Evolutionary conservation across 139 green algal genomes (phyloP).

Genomic region (Micromonas pusilla): DNA sequence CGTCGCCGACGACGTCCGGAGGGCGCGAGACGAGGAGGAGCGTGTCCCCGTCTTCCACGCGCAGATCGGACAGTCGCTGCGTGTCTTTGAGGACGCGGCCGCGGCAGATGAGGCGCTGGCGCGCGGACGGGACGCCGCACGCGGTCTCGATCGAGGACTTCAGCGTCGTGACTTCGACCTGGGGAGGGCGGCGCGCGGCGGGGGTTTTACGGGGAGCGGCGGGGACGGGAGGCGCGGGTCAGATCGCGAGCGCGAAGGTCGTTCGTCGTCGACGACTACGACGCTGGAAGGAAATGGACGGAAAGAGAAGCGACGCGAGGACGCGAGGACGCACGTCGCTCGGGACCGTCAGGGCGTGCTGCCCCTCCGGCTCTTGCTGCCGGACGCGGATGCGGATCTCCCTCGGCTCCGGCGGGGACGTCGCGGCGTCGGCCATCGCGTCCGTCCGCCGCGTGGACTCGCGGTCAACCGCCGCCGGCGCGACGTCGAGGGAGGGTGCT

Average conservation of each 20-base stretch:
- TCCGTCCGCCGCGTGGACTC: too few relatives aligned
- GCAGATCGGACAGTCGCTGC: neutral
- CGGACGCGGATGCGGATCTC: neutral
- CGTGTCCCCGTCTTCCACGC: neutral
- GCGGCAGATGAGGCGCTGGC: conserved; percentile 3
- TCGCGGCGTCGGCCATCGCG: too few relatives aligned
- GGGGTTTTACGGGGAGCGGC: too few relatives aligned
- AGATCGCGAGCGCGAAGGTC: too few relatives aligned
- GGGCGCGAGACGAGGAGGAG: neutral
- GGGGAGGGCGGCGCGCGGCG: too few relatives aligned
- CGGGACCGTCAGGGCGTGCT: neutral
- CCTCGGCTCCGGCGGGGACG: neutral
- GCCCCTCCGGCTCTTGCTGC: neutral
- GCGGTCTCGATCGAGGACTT: neutral
- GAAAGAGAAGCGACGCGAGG: neutral
- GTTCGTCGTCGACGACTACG: too few relatives aligned
- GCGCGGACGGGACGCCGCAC: neutral
- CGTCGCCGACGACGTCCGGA: neutral
- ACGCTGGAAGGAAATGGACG: neutral
- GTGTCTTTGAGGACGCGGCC: neutral
- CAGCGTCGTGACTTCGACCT: neutral
- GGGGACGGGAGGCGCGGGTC: too few relatives aligned
- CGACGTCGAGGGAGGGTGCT: too few relatives aligned
- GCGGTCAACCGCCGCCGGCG: too few relatives aligned
- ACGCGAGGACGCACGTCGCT: neutral